Base-by-base conservation (phyloP, 2,329 filamentous ascomycete genomes). In the Huntiella abstrusa region DNA sequence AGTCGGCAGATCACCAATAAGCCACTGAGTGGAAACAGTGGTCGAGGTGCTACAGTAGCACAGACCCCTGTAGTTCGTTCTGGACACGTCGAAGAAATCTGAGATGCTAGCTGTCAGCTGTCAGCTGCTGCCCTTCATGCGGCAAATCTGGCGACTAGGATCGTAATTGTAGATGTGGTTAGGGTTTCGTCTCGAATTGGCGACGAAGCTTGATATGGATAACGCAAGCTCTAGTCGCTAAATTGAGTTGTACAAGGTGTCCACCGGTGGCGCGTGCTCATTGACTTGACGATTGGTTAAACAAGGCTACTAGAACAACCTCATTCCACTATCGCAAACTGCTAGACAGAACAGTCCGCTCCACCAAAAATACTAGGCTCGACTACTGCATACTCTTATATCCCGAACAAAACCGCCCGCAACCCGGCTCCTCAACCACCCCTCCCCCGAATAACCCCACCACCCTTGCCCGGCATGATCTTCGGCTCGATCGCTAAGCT, bases 401-500 rank as follows among this genome's bases (percentile, higher is more conserved):
- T 19, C 41, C 39, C 7, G 32, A 16, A 34, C 28, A 43, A 32
- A 43, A 13, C 13, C 12, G 11, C 28, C 17, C 13, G 16, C 41
- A 28, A 28, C 22, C 22, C 22, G 22, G 22, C 22, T 28, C 10
- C 7, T 28, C 22, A 28, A 28, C 22, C 22, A 28, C 22, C 22
- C 22, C 22, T 28, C 22, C 22, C 13, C 12, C 34, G 15, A 32
- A 15, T 13, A 22, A 28, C 6, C 22, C 8, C 22, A 28, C 22
- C 22, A 28, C 22, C 22, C 22, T 28, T 15, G 17, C 34, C 49
- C 55, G 58, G 49, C 49, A 69, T 69, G 66, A 57, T 65, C 33
- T 59, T 69, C 51, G 59, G 61, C 49, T 60, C 63, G 8, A 61
- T 67, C 48, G 65, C 66, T 59, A 64, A 59, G 59, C 56, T 63